Evolutionary conservation across 139 green algal species (phyloP), one percentile per base, ranked within the genome.

Genomic region (Coelastrella sp.): DNA sequence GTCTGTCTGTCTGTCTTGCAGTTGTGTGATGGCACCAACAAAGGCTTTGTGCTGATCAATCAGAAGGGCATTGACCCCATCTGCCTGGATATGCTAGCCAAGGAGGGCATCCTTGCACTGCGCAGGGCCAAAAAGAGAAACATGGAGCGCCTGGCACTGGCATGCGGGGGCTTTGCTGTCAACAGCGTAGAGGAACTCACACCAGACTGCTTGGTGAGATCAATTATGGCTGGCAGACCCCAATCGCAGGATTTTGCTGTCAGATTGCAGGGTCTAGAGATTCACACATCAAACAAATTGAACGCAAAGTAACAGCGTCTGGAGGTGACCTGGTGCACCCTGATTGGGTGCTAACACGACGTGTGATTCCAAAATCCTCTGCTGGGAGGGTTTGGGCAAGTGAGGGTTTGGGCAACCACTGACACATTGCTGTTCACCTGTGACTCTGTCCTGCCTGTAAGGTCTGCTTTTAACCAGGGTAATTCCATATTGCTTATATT

Each of bases 31-130:
- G 93, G 78, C 60, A 91, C 92, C 25, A 95, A 97, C 78, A 96
- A 98, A 92, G 91, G 89, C 65, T 99, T 99, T 93, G 97, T 99
- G 74, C 93, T 99, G 68, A 98, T 99, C 91, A 99, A 99, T 93
- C 97, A 99, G 90, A 99, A 99, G 95, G 98, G 98, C 91, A 99
- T 99, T 91, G 98, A 99, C 93, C 98, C 98, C n/a, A 91, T 97
- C 74, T 98, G 96, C 6, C 93, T 99, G 25, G 98, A 99, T 95
- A 92, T 99, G 95, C 95, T 99, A 25, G 98, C 97, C 58, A 98
- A 98, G 94, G 96, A 99, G 89, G 97, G 97, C 82, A 98, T 99
- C 87, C 93, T 99, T 24, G 97, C 91, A 59, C 94, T 99, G 87
- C 93, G 98, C 65, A 91, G 95, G 1, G 97, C 98, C 60, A 99